Base-by-base conservation (phyloP, 2,329 filamentous ascomycete genomes). In the Colletotrichum euphorbiae region DNA sequence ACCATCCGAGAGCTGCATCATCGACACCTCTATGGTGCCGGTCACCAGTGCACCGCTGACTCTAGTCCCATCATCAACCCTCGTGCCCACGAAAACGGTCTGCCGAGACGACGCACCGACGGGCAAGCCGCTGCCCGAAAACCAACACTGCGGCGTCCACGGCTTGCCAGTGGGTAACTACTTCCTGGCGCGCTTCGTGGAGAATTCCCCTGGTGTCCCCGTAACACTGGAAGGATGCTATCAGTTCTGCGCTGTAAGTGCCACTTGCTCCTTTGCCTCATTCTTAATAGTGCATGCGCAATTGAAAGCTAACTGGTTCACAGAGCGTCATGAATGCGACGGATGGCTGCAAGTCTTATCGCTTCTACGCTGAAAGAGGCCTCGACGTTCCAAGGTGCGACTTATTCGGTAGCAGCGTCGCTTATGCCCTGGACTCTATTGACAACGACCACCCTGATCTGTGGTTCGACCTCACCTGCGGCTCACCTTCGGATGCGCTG, bases 181-280 rank as follows among this genome's bases (percentile, higher is more conserved):
- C 68, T 80, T 82, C 67, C 70, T 82, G 2, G 79, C 77, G 11
- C 76, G 78, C 69, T 82, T 78, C 67, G 74, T 76, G 50, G 74
- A 81, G 71, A 76, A 82, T 63, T 73, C 70, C 6, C 66, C 67
- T 1, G 73, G 71, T 12, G 75, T 78, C 40, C 71, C 74, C 1
- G 77, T 83, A 24, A 80, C 78, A 2, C 73, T 80, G 7, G 73
- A 78, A 65, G 80, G 79, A 2, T 83, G 81, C 74, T 83, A 76
- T 72, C 75, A 81, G 67, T 80, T 82, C 73, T 83, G 81, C 70
- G 70, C 71, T 57, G 81, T 78, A 71, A 76, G 73, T 72, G 12
- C 12, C 11, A 15, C 4, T 15, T 6, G 36, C 17, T 36, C 28
- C 15, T 19, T 4, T 19, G 52, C 36, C 28, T 17, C 7, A 21